phyloP scores from a whole-genome alignment of 306 rosid species.

The Vigna hirtella region DNA sequence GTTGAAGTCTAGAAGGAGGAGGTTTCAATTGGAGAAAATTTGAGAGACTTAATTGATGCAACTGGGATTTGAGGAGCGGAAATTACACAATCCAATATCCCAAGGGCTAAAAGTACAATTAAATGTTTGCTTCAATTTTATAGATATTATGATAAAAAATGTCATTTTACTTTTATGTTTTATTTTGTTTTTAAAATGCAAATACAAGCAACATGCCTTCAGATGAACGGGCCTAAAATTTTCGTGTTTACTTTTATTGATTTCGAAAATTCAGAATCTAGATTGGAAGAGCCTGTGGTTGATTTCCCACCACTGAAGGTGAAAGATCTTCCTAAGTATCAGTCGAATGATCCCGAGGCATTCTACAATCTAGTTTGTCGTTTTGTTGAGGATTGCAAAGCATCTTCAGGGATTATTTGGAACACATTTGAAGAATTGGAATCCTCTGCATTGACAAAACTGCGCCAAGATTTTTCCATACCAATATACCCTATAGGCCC shows the following conservation, averaged over 20 bases:
- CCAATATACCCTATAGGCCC: conserved; percentile 75
- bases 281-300: conserved; percentile 55
- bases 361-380: conserved; percentile 34
- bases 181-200: not conserved
- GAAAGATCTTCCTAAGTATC: conserved; percentile 61
- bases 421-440: conserved; percentile 66
- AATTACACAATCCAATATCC: not conserved
- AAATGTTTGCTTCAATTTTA: not conserved
- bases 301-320: conserved; percentile 63
- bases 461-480: conserved; percentile 42
- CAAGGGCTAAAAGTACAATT: not conserved
- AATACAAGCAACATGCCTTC: conserved; percentile 29
- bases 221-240: not conserved
- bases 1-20: not conserved
- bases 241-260: not conserved
- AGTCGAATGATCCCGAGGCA: conserved; percentile 17
- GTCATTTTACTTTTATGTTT: not conserved
- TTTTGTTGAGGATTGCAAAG: conserved; percentile 44
- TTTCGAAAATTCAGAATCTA: conserved; percentile 47
- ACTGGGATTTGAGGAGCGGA: not conserved
- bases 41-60: not conserved
- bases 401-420: conserved; percentile 68
- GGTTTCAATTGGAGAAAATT: not conserved
- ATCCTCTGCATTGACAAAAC: conserved; percentile 41
- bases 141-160: not conserved